Conservation (phyloP, 257 asterid species). For the Fraxinus anomala region DNA sequence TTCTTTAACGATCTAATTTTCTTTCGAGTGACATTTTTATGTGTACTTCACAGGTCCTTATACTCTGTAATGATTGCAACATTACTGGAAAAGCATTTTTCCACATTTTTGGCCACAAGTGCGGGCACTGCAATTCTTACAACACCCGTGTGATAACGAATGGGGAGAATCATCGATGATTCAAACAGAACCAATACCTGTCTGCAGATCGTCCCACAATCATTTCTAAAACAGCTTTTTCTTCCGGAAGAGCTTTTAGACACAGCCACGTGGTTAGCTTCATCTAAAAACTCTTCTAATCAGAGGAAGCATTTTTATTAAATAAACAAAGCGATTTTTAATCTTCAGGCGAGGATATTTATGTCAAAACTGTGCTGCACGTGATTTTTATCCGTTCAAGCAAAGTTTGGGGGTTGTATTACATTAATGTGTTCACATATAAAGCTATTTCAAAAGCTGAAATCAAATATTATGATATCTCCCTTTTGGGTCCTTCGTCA, state of each 20-base stretch:
- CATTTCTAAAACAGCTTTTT: too few relatives aligned
- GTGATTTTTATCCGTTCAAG: background rate
- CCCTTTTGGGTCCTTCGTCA: background rate
- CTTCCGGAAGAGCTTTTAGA: too few relatives aligned
- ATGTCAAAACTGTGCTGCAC: background rate
- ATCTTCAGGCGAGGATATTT: background rate
- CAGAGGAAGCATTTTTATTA: too few relatives aligned
- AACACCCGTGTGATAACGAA: slow-evolving; percentile 67
- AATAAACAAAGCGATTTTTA: too few relatives aligned
- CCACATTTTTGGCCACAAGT: slow-evolving; percentile 88
- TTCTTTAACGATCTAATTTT: background rate
- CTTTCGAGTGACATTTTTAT: background rate
- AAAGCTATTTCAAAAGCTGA: background rate
- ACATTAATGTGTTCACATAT: background rate
- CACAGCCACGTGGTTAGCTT: too few relatives aligned
- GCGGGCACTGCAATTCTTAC: slow-evolving; percentile 71
- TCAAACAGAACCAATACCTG: slow-evolving; percentile 5
- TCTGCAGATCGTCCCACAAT: too few relatives aligned
- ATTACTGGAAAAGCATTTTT: slow-evolving; percentile 56
- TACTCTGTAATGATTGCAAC: slow-evolving; percentile 89
- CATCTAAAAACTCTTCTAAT: too few relatives aligned
- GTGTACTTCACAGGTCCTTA: slow-evolving; percentile 57
- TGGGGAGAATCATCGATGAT: slow-evolving; percentile 43
- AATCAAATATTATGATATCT: background rate
- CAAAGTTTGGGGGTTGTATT: background rate